Conservation (phyloP, 2,329 filamentous ascomycete genomes). For the Thyridium curvatum region DNA sequence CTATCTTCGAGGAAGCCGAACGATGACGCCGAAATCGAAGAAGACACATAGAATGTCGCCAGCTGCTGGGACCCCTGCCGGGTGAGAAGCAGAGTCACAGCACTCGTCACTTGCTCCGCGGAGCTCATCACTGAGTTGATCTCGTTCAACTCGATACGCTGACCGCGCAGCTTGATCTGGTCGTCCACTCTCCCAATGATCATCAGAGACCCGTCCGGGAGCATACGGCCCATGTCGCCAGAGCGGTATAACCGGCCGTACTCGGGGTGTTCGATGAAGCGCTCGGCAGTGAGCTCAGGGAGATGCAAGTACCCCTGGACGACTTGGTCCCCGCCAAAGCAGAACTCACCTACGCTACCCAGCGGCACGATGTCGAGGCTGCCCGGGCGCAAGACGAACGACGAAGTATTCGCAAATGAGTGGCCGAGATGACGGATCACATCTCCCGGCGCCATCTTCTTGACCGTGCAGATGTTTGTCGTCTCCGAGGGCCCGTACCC, state of each 20-base stretch:
- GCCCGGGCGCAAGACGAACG: constrained; percentile 50
- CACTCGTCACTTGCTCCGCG: constrained; percentile 48
- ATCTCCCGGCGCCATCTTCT: constrained; percentile 51
- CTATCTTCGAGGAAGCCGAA: constrained; percentile 33
- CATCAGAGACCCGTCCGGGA: constrained; percentile 68
- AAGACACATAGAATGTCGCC: constrained; percentile 62
- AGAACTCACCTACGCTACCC: constrained; percentile 75
- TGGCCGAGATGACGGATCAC: constrained; percentile 70
- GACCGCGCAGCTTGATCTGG: constrained; percentile 76
- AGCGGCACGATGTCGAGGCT: constrained; percentile 51
- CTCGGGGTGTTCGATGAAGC: constrained; percentile 61
- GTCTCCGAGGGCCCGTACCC: constrained; percentile 83
- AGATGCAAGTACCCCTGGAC: constrained; percentile 67
- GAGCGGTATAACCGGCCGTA: constrained; percentile 75
- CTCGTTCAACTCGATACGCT: constrained; percentile 73
- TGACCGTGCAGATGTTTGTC: constrained; percentile 80
- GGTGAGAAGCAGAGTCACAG: constrained; percentile 54
- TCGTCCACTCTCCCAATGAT: constrained; percentile 71
- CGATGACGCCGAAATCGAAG: constrained; percentile 4
- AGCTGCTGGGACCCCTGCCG: constrained; percentile 43
- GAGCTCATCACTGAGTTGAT: constrained; percentile 59
- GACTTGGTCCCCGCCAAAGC: constrained; percentile 81
- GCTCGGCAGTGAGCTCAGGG: constrained; percentile 53
- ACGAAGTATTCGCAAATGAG: constrained; percentile 69
- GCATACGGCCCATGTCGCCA: constrained; percentile 74